Base-by-base conservation (phyloP, 768 basidiomycete species). In the Podaxis carcinomalis region DNA sequence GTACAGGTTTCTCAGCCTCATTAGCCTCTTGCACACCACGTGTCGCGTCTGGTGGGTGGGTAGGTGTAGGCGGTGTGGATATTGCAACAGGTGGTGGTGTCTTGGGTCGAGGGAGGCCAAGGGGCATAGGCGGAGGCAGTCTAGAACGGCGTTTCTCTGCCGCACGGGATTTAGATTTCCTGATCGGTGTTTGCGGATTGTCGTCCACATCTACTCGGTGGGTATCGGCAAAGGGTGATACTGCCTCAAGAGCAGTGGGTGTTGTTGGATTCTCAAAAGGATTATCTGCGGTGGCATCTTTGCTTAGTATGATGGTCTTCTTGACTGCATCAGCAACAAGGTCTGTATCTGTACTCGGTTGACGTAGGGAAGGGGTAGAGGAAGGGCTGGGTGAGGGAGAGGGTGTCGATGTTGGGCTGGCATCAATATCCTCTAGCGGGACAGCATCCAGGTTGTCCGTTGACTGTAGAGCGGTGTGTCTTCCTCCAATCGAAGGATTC, bases 61-160 rank as follows among this genome's bases (percentile, higher is more conserved):
- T 65, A n/a, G 72, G 70, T 16, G 73, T 70, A 46, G 68, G 51
- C 53, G 60, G 44, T 11, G 57, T 51, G 14, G 62, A 62, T 50
- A 75, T 63, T 1, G 77, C 71, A n/a, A 72, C 73, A 13, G 78
- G 79, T 3, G 76, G 74, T 21, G 74, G 70, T 40, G 69, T 68
- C 25, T 76, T 71, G 25, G 74, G 77, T 35, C 75, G 72, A 4
- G 89, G 87, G 1, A 90, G 74, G 37, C 77, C 82, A n/a, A 90
- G 73, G 0, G 87, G 86, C 61, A 76, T 80, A 0, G 85, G 86
- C 0, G 82, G 79, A 0, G 79, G 80, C 32, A 62, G 64, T 40
- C 70, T 64, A 14, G 70, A 65, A 10, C 35, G 44, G 32, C 59
- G 32, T 21, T 47, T 53, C n/a, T 47, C 40, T 28, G 10, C 25